phyloP scores from a whole-genome alignment of 805 yeast species.

The Candida montana region DNA sequence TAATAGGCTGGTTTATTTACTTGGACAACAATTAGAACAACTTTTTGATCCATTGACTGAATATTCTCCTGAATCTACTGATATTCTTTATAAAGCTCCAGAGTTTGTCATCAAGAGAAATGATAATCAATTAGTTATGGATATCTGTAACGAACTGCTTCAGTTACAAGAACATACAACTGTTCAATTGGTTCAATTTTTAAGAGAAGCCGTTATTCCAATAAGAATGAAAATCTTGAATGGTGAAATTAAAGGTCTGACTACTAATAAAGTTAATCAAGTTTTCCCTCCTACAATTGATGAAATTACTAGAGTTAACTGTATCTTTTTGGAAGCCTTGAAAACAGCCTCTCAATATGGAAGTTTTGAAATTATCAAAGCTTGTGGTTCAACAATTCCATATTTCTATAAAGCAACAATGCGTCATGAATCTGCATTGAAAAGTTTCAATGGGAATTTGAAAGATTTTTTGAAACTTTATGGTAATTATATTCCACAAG shows the following conservation, averaged over 20 bases:
- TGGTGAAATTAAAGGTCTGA: conserved; percentile 44
- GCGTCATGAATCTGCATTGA: conserved; percentile 90
- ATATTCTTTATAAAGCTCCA: conserved; percentile 64
- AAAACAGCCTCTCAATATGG: conserved; percentile 65
- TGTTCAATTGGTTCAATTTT: conserved; percentile 66
- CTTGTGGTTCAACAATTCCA: conserved; percentile 78
- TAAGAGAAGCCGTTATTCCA: conserved; percentile 77
- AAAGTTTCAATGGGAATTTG: conserved; percentile 47
- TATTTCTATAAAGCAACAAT: conserved; percentile 90
- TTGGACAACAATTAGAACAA: conserved; percentile 85
- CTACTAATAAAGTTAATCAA: conserved; percentile 63
- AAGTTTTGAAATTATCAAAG: conserved; percentile 68
- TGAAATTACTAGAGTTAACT: conserved; percentile 85
- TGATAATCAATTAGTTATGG: conserved; percentile 35
- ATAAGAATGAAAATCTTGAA: conserved; percentile 64
- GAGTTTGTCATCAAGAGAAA: conserved; percentile 20
- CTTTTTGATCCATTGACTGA: conserved; percentile 86
- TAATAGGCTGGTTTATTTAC: conserved; percentile 64
- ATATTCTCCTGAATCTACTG: conserved; percentile 87
- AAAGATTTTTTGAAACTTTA: conserved; percentile 37
- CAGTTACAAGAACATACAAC: conserved; percentile 63
- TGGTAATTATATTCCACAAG: conserved; percentile 24
- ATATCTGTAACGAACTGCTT: conserved; percentile 62
- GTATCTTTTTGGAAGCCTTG: conserved; percentile 74
- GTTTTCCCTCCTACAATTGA: conserved; percentile 94